Evolutionary conservation across 2,329 filamentous ascomycete species (phyloP).

Genomic region (Hymenoscyphus albidus): DNA sequence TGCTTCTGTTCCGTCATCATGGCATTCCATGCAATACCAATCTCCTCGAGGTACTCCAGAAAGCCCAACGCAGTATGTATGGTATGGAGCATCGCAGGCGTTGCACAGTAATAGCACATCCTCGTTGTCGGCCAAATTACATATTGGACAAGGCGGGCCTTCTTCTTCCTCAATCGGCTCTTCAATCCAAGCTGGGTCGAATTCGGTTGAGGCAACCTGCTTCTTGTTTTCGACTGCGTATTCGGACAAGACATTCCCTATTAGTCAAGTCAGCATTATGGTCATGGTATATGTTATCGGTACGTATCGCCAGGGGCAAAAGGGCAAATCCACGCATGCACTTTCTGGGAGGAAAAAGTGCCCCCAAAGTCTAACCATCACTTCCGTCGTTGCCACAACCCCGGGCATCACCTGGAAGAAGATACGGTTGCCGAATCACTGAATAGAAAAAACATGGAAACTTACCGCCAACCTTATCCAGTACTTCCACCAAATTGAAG

Average conservation of each 20-base stretch:
- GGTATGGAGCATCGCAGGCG: conserved; percentile 82
- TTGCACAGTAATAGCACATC: conserved; percentile 87
- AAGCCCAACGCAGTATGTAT: conserved; percentile 86
- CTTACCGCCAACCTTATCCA: conserved; percentile 75
- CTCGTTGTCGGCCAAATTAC: conserved; percentile 75
- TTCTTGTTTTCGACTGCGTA: conserved; percentile 75
- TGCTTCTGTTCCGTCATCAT: conserved; percentile 41
- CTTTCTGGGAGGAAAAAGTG: background rate
- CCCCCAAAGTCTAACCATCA: background rate
- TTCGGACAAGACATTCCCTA: conserved; percentile 53
- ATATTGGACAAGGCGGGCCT: conserved; percentile 75
- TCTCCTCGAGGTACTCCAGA: conserved; percentile 69
- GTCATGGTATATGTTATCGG: background rate
- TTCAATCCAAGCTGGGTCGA: conserved; percentile 74
- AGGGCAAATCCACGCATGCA: background rate
- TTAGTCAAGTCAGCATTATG: conserved; percentile 8
- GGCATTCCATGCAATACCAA: conserved; percentile 91
- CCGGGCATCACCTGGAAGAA: background rate
- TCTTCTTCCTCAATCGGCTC: conserved; percentile 71
- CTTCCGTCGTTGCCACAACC: background rate
- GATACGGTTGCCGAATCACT: background rate
- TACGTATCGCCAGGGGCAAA: background rate
- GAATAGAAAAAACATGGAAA: conserved; percentile 25
- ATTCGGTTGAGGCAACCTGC: conserved; percentile 73
- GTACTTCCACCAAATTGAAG: conserved; percentile 87